These are phyloP conservation scores for Pichia californica DNA, from an alignment of 805 yeast species.

Conservation along the genomic window DNA sequence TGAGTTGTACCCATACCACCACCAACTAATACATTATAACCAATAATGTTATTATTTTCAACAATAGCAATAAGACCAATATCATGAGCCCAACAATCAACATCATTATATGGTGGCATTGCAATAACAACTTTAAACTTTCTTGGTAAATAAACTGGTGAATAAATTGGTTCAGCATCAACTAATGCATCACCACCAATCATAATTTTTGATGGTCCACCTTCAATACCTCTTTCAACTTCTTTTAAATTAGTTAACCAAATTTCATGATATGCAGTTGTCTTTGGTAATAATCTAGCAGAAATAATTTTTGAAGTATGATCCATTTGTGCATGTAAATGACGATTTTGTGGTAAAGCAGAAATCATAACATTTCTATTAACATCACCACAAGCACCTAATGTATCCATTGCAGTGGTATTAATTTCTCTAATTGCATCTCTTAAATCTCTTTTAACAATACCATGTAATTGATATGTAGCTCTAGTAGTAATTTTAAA, in stretches of 20 bases:
- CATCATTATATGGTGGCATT: conserved; percentile 94
- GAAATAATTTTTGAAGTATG: conserved; percentile 59
- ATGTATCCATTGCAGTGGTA: conserved; percentile 81
- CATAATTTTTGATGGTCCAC: conserved; percentile 81
- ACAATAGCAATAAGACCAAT: conserved; percentile 88
- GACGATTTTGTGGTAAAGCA: conserved; percentile 82
- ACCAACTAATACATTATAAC: conserved; percentile 87
- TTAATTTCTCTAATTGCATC: conserved; percentile 92
- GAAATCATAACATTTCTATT: conserved; percentile 92
- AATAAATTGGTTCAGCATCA: conserved; percentile 82
- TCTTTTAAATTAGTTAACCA: conserved; percentile 52
- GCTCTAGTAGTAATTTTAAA: conserved; percentile 94
- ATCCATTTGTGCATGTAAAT: conserved; percentile 71
- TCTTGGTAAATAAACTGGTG: conserved; percentile 84
- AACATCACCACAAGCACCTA: conserved; percentile 98
- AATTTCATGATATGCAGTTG: conserved; percentile 94
- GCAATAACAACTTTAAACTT: conserved; percentile 92
- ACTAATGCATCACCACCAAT: conserved; percentile 84
- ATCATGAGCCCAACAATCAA: conserved; percentile 94
- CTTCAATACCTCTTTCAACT: conserved; percentile 41
- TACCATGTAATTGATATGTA: conserved; percentile 93
- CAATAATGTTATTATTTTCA: conserved; percentile 57
- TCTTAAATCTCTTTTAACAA: conserved; percentile 82
- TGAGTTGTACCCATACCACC: conserved; percentile 99
- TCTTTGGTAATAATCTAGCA: conserved; percentile 78